Evolutionary conservation across 495 filamentous ascomycete species (phyloP).

Genomic region (Chaetomium cochliodes): DNA sequence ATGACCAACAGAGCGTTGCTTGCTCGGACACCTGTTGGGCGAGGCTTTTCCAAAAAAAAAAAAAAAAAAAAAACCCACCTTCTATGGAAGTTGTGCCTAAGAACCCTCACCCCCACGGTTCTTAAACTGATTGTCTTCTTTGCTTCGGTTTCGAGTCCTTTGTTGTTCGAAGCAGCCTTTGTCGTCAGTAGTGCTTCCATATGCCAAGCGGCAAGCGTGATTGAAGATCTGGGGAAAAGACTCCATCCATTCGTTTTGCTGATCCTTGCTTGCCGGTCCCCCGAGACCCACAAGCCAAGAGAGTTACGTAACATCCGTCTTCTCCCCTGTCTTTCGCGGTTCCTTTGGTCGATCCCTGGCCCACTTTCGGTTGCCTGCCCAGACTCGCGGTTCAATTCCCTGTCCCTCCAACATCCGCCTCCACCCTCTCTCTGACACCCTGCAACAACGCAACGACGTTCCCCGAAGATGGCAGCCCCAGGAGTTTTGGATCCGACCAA

Average conservation of each 20-base stretch:
- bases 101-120: no score
- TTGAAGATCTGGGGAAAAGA: background rate
- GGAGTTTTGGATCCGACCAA: conserved; percentile 49
- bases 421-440: background rate
- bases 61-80: no score
- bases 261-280: background rate
- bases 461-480: conserved; percentile 30
- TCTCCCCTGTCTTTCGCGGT: background rate
- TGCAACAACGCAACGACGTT: background rate
- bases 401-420: conserved; percentile 1
- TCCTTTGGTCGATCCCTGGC: background rate
- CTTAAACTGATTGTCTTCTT: no score
- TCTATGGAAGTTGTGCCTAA: no score
- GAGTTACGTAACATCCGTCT: conserved; percentile 3
- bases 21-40: no score
- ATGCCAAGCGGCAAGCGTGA: background rate
- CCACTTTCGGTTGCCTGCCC: conserved; percentile 1
- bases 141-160: background rate
- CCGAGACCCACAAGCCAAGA: background rate
- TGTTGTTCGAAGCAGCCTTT: background rate
- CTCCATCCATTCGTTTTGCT: background rate
- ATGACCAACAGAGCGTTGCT: no score
- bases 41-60: no score
- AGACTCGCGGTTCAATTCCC: background rate
- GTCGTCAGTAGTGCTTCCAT: background rate